These are phyloP conservation scores for Rhizopus microsporus DNA, from an alignment of 371 early-diverging fungal species.

Conservation along the genomic window DNA sequence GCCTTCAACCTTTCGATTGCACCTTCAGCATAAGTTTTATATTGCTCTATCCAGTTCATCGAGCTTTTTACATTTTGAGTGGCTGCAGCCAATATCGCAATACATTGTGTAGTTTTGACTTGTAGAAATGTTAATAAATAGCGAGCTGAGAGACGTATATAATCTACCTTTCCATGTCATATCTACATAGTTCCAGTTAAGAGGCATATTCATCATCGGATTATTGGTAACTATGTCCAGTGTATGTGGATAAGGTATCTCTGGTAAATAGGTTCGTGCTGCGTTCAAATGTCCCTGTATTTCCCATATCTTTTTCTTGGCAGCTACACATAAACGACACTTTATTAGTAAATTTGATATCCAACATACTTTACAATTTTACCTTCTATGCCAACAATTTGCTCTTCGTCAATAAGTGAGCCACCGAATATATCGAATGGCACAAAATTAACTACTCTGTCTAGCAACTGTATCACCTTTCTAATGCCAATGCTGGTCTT, in stretches of 20 bases:
- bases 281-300: conserved; percentile 38
- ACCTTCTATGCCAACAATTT: conserved; percentile 38
- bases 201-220: conserved; percentile 26
- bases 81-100: conserved; percentile 19
- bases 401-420: conserved; percentile 37
- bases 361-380: conserved; percentile 5
- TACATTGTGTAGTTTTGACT: conserved; percentile 28
- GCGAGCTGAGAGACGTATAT: background rate
- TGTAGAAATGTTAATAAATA: too few species aligned
- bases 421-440: conserved; percentile 48
- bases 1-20: conserved; percentile 10
- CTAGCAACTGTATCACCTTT: conserved; percentile 27
- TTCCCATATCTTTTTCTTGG: conserved; percentile 31
- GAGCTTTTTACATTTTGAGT: conserved; percentile 24
- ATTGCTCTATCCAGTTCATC: conserved; percentile 24
- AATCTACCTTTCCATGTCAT: conserved; percentile 43
- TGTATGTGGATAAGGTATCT: conserved; percentile 43
- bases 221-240: conserved; percentile 44
- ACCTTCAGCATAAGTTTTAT: conserved; percentile 21
- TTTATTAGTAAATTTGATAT: background rate
- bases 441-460: conserved; percentile 30
- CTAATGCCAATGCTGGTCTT: conserved; percentile 24
- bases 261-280: conserved; percentile 39
- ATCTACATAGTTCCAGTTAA: conserved; percentile 34
- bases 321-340: conserved; percentile 7